These are phyloP conservation scores for Tetrahymena borealis DNA, from an alignment of 73 alveolate genomes.

Conservation along the genomic window DNA sequence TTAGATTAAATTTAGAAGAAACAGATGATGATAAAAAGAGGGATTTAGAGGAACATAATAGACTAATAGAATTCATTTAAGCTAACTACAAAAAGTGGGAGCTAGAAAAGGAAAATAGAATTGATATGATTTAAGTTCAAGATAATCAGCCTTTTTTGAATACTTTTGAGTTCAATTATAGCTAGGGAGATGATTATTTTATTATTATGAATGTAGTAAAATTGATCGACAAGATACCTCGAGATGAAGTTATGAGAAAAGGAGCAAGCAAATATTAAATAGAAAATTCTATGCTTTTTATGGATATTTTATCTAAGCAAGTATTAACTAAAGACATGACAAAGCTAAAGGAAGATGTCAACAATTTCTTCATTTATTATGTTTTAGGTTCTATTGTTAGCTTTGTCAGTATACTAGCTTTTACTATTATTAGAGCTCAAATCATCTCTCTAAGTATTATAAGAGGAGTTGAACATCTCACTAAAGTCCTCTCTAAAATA, in stretches of 20 bases:
- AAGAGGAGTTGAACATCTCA: neutral
- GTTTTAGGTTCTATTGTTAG: neutral
- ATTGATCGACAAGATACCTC: neutral
- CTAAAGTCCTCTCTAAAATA: neutral
- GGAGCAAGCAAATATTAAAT: neutral
- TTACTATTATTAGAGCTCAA: neutral
- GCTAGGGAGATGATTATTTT: neutral
- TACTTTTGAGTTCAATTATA: neutral
- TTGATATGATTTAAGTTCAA: neutral
- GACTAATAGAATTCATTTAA: neutral
- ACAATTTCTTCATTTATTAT: neutral
- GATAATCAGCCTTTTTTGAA: neutral
- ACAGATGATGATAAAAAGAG: neutral
- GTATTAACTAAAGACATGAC: neutral
- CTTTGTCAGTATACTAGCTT: neutral
- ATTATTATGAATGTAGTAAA: neutral
- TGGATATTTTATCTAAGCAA: neutral
- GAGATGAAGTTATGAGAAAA: neutral
- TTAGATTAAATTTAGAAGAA: too few species aligned
- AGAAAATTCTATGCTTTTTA: neutral
- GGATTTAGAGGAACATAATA: neutral
- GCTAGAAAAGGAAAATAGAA: neutral
- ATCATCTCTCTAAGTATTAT: neutral
- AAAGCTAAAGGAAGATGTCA: neutral
- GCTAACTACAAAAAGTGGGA: neutral